phyloP scores from a whole-genome alignment of 2,329 filamentous ascomycete species.

The Leptosphaerulina australis region DNA sequence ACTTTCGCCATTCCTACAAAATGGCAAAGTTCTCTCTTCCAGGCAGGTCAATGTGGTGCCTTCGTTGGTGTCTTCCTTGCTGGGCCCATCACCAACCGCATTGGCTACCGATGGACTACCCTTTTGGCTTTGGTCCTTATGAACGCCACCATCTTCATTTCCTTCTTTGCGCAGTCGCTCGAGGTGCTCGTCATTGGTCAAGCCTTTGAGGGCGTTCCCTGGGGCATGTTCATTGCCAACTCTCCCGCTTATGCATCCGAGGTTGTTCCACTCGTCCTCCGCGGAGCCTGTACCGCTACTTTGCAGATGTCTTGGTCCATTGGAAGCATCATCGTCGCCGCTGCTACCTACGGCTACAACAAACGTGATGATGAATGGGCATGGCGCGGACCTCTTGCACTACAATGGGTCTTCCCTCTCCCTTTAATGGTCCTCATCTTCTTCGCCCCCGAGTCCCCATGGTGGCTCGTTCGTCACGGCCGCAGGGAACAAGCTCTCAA shows the following conservation, averaged over 20 bases:
- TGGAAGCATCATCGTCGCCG: constrained; percentile 65
- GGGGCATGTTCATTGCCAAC: constrained; percentile 69
- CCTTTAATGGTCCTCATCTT: constrained; percentile 53
- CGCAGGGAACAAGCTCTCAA: constrained; percentile 50
- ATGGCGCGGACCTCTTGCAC: constrained; percentile 33
- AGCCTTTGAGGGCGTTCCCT: constrained; percentile 65
- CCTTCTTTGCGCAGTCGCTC: constrained; percentile 60
- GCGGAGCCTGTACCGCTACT: constrained; percentile 64
- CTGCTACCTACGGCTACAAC: constrained; percentile 61
- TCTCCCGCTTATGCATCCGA: constrained; percentile 66
- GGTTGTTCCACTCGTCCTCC: constrained; percentile 63
- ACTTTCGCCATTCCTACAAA: constrained; percentile 54
- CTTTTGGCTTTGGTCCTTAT: constrained; percentile 59
- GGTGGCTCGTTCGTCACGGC: constrained; percentile 52
- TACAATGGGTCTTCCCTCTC: constrained; percentile 53
- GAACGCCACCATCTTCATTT: constrained; percentile 65
- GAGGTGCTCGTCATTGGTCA: constrained; percentile 59
- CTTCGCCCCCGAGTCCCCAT: constrained; percentile 50
- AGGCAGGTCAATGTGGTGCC: constrained; percentile 62
- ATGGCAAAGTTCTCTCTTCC: constrained; percentile 65
- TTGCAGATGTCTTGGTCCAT: constrained; percentile 70
- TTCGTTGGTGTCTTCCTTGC: constrained; percentile 65
- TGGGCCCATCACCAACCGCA: constrained; percentile 62
- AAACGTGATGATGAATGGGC: constrained; percentile 31
- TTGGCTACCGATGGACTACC: constrained; percentile 65